phyloP scores from a whole-genome alignment of 805 yeast genomes.

The Barnettozyma salicaria region DNA sequence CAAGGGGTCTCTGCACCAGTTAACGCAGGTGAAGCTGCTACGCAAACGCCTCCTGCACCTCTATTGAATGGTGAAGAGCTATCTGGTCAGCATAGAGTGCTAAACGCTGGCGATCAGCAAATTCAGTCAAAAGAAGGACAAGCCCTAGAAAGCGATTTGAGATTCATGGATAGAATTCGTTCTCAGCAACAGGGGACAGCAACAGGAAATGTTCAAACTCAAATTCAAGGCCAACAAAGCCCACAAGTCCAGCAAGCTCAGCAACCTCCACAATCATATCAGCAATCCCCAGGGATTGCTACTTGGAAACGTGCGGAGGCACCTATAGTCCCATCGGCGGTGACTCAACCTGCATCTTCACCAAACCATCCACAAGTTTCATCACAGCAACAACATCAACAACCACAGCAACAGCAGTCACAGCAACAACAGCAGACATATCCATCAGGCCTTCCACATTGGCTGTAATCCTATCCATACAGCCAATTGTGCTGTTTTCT shows the following conservation, averaged over 20 bases:
- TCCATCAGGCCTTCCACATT: conserved; percentile 11
- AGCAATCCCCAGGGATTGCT: no score
- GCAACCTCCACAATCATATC: conserved; percentile 21
- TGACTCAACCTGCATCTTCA: not conserved
- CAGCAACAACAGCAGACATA: conserved; percentile 7
- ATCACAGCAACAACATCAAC: conserved; percentile 9
- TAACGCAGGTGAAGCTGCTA: conserved; percentile 1
- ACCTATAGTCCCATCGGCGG: no score
- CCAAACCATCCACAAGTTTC: not conserved
- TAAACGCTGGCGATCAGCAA: no score
- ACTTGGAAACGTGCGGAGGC: no score
- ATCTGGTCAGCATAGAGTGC: no score
- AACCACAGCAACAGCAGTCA: conserved; percentile 2
- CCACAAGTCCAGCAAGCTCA: conserved; percentile 22
- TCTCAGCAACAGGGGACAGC: conserved; percentile 9
- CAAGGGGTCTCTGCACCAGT: not conserved
- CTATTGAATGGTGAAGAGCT: conserved; percentile 2
- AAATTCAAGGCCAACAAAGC: no score
- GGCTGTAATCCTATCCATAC: conserved; percentile 16
- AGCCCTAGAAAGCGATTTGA: no score
- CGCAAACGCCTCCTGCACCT: not conserved
- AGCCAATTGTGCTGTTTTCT: not conserved
- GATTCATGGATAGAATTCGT: no score
- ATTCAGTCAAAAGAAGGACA: no score
- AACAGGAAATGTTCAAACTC: conserved; percentile 5